Base-by-base conservation (phyloP, 2,329 filamentous ascomycete genomes). In the Venturia pyrina region DNA sequence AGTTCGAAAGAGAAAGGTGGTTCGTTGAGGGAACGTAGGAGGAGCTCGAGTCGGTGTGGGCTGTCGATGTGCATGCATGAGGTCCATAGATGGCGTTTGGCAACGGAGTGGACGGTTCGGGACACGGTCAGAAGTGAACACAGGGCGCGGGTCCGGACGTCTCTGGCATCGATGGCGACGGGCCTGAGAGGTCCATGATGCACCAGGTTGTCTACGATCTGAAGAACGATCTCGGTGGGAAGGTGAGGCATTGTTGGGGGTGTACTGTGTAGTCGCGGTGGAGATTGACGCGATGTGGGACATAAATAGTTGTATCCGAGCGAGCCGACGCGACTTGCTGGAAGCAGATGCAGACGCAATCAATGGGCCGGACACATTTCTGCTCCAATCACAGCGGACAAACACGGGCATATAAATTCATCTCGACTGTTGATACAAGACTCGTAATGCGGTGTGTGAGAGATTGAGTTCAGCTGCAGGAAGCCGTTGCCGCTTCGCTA, bases 11-110 rank as follows among this genome's bases (percentile, higher is more conserved):
- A 67, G 17, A 71, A 50, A 4, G 72, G 65, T 3, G 71, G 68
- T 24, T 69, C 68, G n/a, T 69, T 70, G 64, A 81, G 68, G 66
- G 74, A 75, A 13, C 71, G 69, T 15, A 79, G 68, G 37, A 79
- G 67, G 4, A 71, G 64, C 5, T 71, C 70, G 17, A 80, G 74
- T 24, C 77, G 76, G 5, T 68, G 68, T 19, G 71, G 71, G 28
- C 77, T 77, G 62, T 80, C 76, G 48, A 84, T 72, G 68, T 78
- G 78, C 44, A 81, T 68, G 70, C 80, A 83, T 68, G 78, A 75
- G 66, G 77, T 71, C 59, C 77, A 77, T n/a, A 83, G 76, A 13
- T 79, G 73, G 48, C 74, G 76, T 19, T 74, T 74, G 3, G 81
- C 79, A 11, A 77, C 66, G 5, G 70, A 68, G 67, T 79, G 75